Evolutionary conservation across 495 filamentous ascomycete species (phyloP).

Genomic region (Polyplosphaeria fusca): DNA sequence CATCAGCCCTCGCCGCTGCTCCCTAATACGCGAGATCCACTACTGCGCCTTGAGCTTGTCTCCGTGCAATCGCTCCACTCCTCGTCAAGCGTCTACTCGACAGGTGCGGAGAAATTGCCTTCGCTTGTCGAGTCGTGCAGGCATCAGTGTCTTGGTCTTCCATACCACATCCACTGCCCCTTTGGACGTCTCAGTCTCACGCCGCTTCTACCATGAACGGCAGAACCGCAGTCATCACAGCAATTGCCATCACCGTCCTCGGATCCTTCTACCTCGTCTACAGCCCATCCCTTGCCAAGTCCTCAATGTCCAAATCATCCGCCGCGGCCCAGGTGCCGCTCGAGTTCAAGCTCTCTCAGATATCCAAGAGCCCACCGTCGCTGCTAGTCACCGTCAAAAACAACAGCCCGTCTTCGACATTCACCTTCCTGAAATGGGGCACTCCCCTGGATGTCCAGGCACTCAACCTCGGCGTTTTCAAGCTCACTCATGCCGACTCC

Average conservation of each 20-base stretch:
- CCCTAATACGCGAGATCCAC: no score
- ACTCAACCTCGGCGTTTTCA: slow-evolving; percentile 23
- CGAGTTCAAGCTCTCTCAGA: slow-evolving; percentile 26
- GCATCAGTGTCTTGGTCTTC: no score
- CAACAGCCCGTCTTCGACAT: slow-evolving; percentile 10
- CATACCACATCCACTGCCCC: no score
- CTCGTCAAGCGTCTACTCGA: no score
- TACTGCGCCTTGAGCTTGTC: no score
- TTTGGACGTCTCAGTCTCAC: no score
- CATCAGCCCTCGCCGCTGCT: not conserved
- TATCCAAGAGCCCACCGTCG: slow-evolving; percentile 17
- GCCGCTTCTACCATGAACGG: slow-evolving; percentile 24
- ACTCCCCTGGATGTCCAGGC: slow-evolving; percentile 28
- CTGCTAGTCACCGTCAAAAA: slow-evolving; percentile 29
- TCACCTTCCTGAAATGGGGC: slow-evolving; percentile 30
- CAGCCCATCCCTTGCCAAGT: slow-evolving; percentile 11
- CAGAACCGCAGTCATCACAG: slow-evolving; percentile 17
- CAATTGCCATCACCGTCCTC: slow-evolving; percentile 16
- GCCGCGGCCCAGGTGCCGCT: slow-evolving; percentile 13
- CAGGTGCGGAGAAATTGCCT: no score
- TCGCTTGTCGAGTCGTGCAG: no score
- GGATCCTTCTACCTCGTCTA: slow-evolving; percentile 24
- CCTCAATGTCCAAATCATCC: slow-evolving; percentile 11
- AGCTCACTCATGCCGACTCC: slow-evolving; percentile 10
- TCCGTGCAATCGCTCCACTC: no score